Base-by-base conservation (phyloP, 2,329 filamentous ascomycete genomes). In the Alternaria hordeiaustralica region DNA sequence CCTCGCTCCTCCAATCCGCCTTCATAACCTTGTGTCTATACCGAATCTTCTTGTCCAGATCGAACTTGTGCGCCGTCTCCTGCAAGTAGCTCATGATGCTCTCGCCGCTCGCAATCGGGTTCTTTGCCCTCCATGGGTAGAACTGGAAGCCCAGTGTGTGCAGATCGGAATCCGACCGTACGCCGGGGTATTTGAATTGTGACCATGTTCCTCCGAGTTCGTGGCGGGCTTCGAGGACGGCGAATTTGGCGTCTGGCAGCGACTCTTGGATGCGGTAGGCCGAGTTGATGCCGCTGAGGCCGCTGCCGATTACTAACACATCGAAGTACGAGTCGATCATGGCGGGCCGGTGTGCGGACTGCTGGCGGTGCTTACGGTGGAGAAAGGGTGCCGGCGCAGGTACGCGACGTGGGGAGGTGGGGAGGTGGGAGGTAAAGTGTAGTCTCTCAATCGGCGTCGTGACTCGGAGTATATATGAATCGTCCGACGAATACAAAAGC, bases 171-270 rank as follows among this genome's bases (percentile, higher is more conserved):
- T 85, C 83, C 18, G 82, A 84, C 13, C 83, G 82, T 66, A 92
- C 90, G 8, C 92, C 90, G 0, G 91, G 92, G 70, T 93, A 95
- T 44, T 85, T 87, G 82, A 93, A 95, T 3, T 94, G 81, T 71
- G 91, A 89, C 92, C 92, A 94, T 0, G 92, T 95, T 1, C 92
- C 92, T 2, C 92, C 92, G 6, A 94, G 83, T 25, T 83, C 81
- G 54, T 85, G 82, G 33, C 92, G 88, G 2, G 84, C 85, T 77
- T 95, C 92, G 15, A 94, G 84, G 25, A 95, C 87, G 12, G 86
- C 84, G 74, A 91, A 94, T 3, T 78, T 86, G 43, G 84, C 80
- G 46, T 82, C 74, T 0, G 90, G 88, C 2, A 89, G 80, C 25
- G 85, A 78, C 1, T 83, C 83, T 70, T 92, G 88, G 2, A 93